Conservation (phyloP, 768 basidiomycete genomes). For the Mycena galericulata region DNA sequence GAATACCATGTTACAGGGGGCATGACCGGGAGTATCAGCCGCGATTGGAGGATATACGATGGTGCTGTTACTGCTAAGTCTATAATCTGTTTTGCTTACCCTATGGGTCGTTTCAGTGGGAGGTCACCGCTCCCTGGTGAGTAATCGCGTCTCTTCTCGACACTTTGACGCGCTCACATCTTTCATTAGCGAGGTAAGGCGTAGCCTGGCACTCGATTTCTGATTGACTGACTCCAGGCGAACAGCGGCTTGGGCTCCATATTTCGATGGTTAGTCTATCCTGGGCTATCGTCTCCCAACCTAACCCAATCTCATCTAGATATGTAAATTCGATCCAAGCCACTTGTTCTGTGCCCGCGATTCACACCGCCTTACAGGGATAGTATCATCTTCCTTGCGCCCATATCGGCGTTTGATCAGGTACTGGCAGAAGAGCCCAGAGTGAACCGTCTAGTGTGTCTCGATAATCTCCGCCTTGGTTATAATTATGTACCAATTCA, state of each 20-base stretch:
- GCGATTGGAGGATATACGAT: slow-evolving; percentile 62
- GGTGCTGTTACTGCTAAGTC: not conserved
- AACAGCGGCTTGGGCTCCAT: slow-evolving; percentile 68
- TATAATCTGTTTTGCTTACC: not conserved
- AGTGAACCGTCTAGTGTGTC: slow-evolving; percentile 69
- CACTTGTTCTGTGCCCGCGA: not conserved
- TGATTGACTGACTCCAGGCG: slow-evolving; percentile 21
- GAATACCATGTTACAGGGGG: slow-evolving; percentile 26
- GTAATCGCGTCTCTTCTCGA: slow-evolving; percentile 37
- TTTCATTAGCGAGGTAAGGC: slow-evolving; percentile 47
- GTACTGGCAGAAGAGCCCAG: slow-evolving; percentile 72
- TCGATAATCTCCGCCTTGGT: not conserved
- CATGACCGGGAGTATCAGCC: slow-evolving; percentile 39
- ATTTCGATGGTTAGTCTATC: no score
- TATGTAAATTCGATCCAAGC: slow-evolving; percentile 77
- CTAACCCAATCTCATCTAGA: no score
- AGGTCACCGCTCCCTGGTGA: slow-evolving; percentile 74
- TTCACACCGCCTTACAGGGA: slow-evolving; percentile 52
- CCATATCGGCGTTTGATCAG: slow-evolving; percentile 80
- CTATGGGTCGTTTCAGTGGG: slow-evolving; percentile 50
- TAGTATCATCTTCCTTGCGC: slow-evolving; percentile 78
- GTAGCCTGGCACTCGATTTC: not conserved
- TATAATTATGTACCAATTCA: not conserved
- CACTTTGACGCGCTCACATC: not conserved
- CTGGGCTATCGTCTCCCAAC: no score